Evolutionary conservation across 75 land plant species (phyloP).

Genomic region (Cupressus sempervirens): DNA sequence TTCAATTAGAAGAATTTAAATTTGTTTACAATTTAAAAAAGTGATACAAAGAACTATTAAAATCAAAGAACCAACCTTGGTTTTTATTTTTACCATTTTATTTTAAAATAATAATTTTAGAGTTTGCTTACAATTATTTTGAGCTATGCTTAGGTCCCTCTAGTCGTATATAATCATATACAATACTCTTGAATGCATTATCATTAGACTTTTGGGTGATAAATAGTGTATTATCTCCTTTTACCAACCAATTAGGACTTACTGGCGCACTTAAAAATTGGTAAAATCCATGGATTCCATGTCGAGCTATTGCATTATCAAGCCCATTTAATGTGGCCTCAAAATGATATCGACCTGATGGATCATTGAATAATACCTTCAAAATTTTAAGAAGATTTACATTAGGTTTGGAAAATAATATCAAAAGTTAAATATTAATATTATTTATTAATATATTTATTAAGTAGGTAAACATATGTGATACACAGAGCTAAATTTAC

Average conservation of each 20-base stretch:
- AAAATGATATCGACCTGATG: slow-evolving; percentile 28
- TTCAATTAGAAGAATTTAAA: too few relatives aligned
- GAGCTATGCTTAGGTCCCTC: slow-evolving; percentile 34
- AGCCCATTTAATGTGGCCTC: slow-evolving; percentile 36
- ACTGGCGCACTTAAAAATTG: slow-evolving; percentile 38
- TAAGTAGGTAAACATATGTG: not conserved
- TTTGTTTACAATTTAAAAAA: too few relatives aligned
- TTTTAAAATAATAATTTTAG: not conserved
- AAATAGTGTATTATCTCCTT: slow-evolving; percentile 53
- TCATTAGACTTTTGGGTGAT: slow-evolving; percentile 41
- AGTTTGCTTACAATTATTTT: not conserved
- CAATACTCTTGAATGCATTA: slow-evolving; percentile 51
- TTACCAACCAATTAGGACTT: slow-evolving; percentile 13
- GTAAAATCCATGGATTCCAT: slow-evolving; percentile 74
- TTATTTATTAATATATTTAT: too few relatives aligned
- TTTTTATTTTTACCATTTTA: too few relatives aligned
- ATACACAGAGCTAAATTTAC: slow-evolving; percentile 8
- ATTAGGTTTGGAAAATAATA: not conserved
- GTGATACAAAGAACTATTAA: too few relatives aligned
- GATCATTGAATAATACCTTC: slow-evolving; percentile 61
- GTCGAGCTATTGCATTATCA: slow-evolving; percentile 77
- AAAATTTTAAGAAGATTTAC: not conserved
- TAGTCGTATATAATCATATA: slow-evolving; percentile 74
- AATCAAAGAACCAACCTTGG: too few relatives aligned
- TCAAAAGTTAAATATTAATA: not conserved